Evolutionary conservation across 2,329 filamentous ascomycete genomes (phyloP), one percentile per base, ranked within the genome.

Genomic region (Aspergillus sp.): DNA sequence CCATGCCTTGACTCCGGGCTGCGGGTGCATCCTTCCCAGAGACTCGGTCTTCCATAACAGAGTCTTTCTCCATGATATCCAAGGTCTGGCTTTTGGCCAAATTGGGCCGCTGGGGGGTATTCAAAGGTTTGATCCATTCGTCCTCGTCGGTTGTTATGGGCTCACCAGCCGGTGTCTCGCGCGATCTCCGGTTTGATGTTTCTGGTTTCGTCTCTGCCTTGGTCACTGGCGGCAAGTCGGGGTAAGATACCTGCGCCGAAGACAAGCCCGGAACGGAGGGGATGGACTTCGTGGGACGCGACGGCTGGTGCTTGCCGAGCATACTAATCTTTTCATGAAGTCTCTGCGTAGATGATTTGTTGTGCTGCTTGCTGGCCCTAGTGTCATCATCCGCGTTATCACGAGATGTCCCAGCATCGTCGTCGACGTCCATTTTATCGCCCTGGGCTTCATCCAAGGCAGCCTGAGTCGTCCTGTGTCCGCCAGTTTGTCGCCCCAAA

Each of bases 251-350:
- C 38, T 67, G 62, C 38, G 59, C 50, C 35, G 57, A 53, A 39
- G 60, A 51, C n/a, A 57, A 29, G 9, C 59, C 54, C 12, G 59
- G 50, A 29, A 55, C 56, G 3, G 68, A 56, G 26, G 69, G 63
- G 38, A 73, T 73, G 6, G 72, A 74, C 50, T 74, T 73, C 5
- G 68, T 72, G 5, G 67, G 63, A 41, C 72, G 62, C 34, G 68
- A 61, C 55, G 73, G 62, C 45, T 73, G 71, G 50, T 77, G 69
- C 66, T 82, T 74, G 33, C 78, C 78, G 35, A 85, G 74, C 75
- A 83, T 79, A 52, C 83, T 94, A 57, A 98, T 97, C 57, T 90
- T 88, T 58, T 97, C 91, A 54, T 95, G 89, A 10, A 98, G 74
- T 39, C 87, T 78, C 65, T 97, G 90, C 0, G 93, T 95, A n/a